These are phyloP conservation scores for Lipomyces yarrowii DNA, from an alignment of 1,139 yeast species.

Conservation along the genomic window DNA sequence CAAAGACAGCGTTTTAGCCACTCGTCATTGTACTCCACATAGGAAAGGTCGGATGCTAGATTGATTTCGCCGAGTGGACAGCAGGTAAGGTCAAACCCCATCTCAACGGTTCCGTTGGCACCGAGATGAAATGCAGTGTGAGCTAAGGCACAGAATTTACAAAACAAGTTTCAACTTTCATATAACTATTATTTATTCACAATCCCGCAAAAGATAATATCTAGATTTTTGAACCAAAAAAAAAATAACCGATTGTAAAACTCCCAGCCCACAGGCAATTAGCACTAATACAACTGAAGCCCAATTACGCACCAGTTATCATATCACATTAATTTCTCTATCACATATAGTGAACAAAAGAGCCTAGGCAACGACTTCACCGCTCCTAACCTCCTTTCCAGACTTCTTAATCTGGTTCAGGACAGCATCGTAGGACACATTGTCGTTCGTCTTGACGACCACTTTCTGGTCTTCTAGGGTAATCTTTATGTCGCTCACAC, in stretches of 20 bases:
- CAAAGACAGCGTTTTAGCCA: too few species aligned
- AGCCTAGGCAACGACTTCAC: constrained; percentile 47
- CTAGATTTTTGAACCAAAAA: too few species aligned
- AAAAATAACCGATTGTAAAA: not conserved
- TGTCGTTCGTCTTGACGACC: constrained; percentile 63
- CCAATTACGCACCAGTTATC: not conserved
- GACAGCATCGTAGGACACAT: constrained; percentile 71
- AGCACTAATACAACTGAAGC: not conserved
- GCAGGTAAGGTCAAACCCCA: too few species aligned
- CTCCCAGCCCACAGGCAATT: not conserved
- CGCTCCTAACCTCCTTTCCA: constrained; percentile 79
- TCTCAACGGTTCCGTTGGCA: too few species aligned
- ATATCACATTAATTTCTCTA: not conserved
- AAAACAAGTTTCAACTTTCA: too few species aligned
- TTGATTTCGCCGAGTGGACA: too few species aligned
- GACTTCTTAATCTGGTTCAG: constrained; percentile 81
- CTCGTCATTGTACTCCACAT: too few species aligned
- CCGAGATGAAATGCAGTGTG: too few species aligned
- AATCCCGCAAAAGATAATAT: too few species aligned
- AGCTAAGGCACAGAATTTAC: too few species aligned
- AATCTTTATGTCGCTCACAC: constrained; percentile 70
- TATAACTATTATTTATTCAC: too few species aligned
- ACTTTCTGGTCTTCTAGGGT: constrained; percentile 83
- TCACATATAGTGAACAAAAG: not conserved
- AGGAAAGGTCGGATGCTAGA: too few species aligned